These are phyloP conservation scores for Orbilia javanica DNA, from an alignment of 2,329 filamentous ascomycete genomes.

Conservation along the genomic window DNA sequence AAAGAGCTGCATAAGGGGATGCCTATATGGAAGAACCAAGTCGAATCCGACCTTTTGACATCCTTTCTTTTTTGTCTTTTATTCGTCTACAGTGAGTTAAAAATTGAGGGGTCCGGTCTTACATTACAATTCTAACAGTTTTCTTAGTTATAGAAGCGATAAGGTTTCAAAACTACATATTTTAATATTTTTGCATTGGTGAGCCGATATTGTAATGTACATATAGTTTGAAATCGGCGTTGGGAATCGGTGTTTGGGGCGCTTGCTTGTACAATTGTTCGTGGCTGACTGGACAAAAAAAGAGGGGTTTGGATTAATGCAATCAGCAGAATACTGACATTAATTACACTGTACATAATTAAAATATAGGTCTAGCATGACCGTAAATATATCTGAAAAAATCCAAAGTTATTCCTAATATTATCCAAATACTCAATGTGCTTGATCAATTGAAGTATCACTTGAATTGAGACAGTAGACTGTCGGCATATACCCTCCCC, in stretches of 20 bases:
- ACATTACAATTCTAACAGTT: not conserved
- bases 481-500: too few relatives aligned
- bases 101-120: too few relatives aligned
- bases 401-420: too few relatives aligned
- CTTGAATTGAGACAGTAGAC: too few relatives aligned
- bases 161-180: not conserved
- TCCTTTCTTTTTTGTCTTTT: not conserved
- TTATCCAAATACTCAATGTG: too few relatives aligned
- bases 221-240: not conserved
- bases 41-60: not conserved
- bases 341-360: slow-evolving; percentile 44
- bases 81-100: not conserved
- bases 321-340: slow-evolving; percentile 58
- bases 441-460: too few relatives aligned
- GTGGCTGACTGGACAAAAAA: not conserved
- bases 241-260: not conserved
- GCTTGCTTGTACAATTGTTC: too few relatives aligned
- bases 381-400: not conserved
- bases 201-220: not conserved
- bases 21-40: not conserved
- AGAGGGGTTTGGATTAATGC: slow-evolving; percentile 27
- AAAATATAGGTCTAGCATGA: not conserved
- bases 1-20: slow-evolving; percentile 28
- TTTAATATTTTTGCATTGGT: not conserved
- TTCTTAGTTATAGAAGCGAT: not conserved